Evolutionary conservation across 1,284 basidiomycete genomes (phyloP).

Genomic region (Rhodofomes roseus): DNA sequence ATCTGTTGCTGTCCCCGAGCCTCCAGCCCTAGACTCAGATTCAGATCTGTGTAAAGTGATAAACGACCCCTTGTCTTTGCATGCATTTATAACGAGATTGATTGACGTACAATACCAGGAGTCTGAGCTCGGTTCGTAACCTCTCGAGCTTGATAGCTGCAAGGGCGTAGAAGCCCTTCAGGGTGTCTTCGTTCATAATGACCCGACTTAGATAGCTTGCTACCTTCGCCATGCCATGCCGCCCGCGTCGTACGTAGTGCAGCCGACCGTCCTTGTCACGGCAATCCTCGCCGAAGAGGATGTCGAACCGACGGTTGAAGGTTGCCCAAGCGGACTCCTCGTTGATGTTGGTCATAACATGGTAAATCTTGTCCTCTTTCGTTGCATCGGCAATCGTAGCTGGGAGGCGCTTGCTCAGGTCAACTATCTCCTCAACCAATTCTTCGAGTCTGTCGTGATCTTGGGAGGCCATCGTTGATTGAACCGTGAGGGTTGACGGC

Average conservation of each 20-base stretch:
- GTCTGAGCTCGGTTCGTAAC: background rate
- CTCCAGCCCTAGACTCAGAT: no score
- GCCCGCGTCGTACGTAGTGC: background rate
- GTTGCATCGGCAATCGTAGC: background rate
- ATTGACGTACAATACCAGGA: background rate
- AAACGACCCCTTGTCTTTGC: no score
- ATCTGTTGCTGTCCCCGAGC: no score
- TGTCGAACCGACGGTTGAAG: background rate
- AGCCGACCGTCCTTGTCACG: background rate
- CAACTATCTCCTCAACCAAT: background rate
- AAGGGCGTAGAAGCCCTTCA: background rate
- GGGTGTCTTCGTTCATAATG: background rate
- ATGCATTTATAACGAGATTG: no score
- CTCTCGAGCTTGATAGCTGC: background rate
- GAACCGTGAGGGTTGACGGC: background rate
- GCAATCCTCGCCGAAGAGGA: constrained; percentile 5
- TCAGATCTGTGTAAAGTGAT: no score
- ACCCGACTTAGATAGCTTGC: background rate
- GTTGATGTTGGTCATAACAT: background rate
- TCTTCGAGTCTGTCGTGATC: background rate
- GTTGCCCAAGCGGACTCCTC: background rate
- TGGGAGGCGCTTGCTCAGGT: background rate
- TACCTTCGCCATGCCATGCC: background rate
- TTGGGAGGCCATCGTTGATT: background rate
- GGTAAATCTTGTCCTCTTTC: background rate